Percentiles rank a stretch among this genome's conserved stretches.
Conservation (phyloP, 2,329 filamentous ascomycete species). For the Claviceps sorghi region DNA sequence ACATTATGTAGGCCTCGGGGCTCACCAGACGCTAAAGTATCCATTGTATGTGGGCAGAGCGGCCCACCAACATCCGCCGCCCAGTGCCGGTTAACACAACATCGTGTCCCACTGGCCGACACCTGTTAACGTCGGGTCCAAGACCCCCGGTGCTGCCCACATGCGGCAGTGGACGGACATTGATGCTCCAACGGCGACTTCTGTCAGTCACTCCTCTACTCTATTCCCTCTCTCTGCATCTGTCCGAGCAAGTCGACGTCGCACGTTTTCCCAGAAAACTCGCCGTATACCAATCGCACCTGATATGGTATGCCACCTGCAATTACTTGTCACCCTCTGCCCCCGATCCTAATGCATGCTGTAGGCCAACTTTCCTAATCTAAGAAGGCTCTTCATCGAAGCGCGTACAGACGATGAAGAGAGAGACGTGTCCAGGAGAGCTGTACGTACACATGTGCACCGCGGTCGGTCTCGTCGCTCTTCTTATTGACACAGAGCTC, state of each 20-base stretch:
- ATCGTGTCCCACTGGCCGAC: not conserved
- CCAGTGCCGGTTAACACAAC: not conserved
- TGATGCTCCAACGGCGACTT: too few relatives aligned
- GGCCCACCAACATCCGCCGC: not conserved
- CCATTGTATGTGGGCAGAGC: not conserved
- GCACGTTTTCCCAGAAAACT: too few relatives aligned
- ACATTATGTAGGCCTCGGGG: too few relatives aligned
- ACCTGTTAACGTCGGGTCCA: too few relatives aligned
- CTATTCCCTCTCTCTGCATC: too few relatives aligned
- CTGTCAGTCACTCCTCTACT: too few relatives aligned
- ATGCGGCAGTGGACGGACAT: too few relatives aligned
- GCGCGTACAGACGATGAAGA: slow-evolving; percentile 86
- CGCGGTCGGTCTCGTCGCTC: not conserved
- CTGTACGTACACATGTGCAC: slow-evolving; percentile 42
- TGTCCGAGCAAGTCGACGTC: too few relatives aligned
- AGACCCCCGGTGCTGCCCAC: too few relatives aligned
- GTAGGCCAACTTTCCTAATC: slow-evolving; percentile 75
- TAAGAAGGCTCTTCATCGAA: slow-evolving; percentile 92
- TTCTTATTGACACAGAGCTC: slow-evolving; percentile 5
- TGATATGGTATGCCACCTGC: slow-evolving; percentile 1
- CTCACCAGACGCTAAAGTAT: too few relatives aligned
- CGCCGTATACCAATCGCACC: not conserved
- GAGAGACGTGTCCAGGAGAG: slow-evolving; percentile 82
- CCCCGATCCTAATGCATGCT: not conserved
- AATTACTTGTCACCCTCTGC: not conserved